Percentiles rank a stretch among this genome's conserved stretches.
These are phyloP conservation scores for Daldinia concentrica DNA, from an alignment of 495 filamentous ascomycete genomes.

Conservation along the genomic window DNA sequence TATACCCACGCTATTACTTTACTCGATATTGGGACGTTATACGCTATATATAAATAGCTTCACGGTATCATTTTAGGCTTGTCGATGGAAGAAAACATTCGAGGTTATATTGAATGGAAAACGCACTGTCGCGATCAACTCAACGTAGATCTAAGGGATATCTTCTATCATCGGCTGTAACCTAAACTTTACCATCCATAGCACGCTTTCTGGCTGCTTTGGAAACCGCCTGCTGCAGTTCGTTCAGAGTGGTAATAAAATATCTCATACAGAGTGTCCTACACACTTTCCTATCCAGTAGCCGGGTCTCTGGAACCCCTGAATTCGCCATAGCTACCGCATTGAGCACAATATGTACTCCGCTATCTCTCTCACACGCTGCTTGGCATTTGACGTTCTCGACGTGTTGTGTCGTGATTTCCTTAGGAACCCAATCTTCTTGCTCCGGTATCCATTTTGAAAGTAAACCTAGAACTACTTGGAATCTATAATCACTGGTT, in stretches of 20 bases:
- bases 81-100: not conserved
- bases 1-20: no score
- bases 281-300: constrained; percentile 2
- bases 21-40: not conserved
- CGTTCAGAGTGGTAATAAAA: constrained; percentile 19
- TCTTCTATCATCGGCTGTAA: not conserved
- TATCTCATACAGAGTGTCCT: constrained; percentile 20
- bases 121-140: not conserved
- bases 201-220: constrained; percentile 6
- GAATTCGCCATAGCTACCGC: constrained; percentile 21
- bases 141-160: not conserved
- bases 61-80: not conserved
- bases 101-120: not conserved
- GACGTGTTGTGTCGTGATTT: not conserved
- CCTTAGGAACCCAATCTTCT: constrained; percentile 9
- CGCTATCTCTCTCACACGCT: constrained; percentile 4
- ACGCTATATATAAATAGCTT: no score
- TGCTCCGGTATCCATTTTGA: constrained; percentile 2
- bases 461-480: not conserved
- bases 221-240: constrained; percentile 19
- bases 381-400: not conserved
- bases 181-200: not conserved
- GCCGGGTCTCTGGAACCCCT: constrained; percentile 10
- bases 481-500: not conserved
- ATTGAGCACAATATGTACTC: constrained; percentile 18